A percentile compares a stretch with the other conserved stretches of the same genome.
Evolutionary conservation across 2,329 filamentous ascomycete species (phyloP).

Genomic region (Venturiaceae sp.): DNA sequence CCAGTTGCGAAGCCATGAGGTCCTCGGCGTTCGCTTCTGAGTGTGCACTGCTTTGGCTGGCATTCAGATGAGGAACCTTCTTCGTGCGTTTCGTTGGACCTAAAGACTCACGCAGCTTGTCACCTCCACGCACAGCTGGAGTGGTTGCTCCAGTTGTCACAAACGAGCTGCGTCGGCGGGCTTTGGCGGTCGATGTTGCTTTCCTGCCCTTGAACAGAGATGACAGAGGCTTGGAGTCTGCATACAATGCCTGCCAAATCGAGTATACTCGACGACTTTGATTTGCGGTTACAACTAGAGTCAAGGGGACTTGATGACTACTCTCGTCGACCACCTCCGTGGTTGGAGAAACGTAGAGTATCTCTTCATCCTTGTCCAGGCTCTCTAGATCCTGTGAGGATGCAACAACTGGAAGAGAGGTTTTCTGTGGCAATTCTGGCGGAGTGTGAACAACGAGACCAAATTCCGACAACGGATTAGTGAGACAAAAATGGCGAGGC

Average conservation of each 20-base stretch:
- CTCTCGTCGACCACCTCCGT: slow-evolving; percentile 43
- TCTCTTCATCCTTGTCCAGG: slow-evolving; percentile 68
- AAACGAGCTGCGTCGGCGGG: slow-evolving; percentile 57
- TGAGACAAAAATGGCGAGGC: slow-evolving; percentile 72
- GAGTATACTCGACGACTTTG: slow-evolving; percentile 66
- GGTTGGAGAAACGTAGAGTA: slow-evolving; percentile 68
- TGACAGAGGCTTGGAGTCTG: slow-evolving; percentile 53
- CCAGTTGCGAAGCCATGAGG: slow-evolving; percentile 38
- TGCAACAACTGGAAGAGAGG: slow-evolving; percentile 11
- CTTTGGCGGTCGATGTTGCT: slow-evolving; percentile 28
- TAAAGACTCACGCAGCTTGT: slow-evolving; percentile 68
- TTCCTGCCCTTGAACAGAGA: slow-evolving; percentile 12
- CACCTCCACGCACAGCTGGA: slow-evolving; percentile 52
- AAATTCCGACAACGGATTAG: slow-evolving; percentile 76
- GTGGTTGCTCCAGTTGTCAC: slow-evolving; percentile 69
- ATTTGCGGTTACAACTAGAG: slow-evolving; percentile 75
- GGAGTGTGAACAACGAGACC: slow-evolving; percentile 57
- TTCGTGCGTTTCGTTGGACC: slow-evolving; percentile 34
- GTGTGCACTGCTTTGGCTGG: slow-evolving; percentile 2
- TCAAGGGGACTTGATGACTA: slow-evolving; percentile 39
- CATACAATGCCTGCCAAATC: slow-evolving; percentile 74
- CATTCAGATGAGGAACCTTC: slow-evolving; percentile 1
- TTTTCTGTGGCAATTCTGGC: neutral
- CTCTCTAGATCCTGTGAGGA: slow-evolving; percentile 13
- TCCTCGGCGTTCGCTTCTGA: slow-evolving; percentile 21